A percentile compares a stretch with the other conserved stretches of the same genome.
These are phyloP conservation scores for Mucor circinelloides DNA, from an alignment of 371 early-diverging fungal genomes.

Conservation along the genomic window DNA sequence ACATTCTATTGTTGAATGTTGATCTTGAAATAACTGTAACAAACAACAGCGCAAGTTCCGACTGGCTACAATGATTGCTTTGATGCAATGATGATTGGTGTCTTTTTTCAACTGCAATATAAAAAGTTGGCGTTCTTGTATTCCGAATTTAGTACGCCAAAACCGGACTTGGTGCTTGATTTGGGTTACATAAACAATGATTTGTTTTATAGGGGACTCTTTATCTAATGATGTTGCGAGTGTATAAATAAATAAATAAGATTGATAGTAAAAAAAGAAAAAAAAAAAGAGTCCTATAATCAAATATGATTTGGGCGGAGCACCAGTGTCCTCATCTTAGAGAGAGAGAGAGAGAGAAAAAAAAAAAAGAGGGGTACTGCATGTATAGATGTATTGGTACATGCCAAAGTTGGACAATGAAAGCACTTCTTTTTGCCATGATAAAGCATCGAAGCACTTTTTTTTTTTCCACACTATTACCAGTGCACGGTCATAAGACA, in stretches of 20 bases:
- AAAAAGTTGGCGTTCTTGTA: not conserved
- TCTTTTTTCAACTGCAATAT: not conserved
- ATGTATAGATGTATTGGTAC: not conserved
- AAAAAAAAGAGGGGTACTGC: not conserved
- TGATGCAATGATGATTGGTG: not conserved
- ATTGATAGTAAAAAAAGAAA: not conserved
- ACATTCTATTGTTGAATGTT: slow-evolving; percentile 2
- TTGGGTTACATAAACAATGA: slow-evolving; percentile 5
- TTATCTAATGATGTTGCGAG: not conserved
- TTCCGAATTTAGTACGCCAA: not conserved
- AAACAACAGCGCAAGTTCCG: slow-evolving; percentile 1
- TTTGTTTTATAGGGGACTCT: not conserved
- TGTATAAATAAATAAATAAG: slow-evolving; percentile 1
- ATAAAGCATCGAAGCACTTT: slow-evolving; percentile 10
- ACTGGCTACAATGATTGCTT: not conserved
- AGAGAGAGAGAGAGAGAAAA: too few relatives aligned
- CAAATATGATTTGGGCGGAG: not conserved
- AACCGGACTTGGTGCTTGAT: slow-evolving; percentile 12
- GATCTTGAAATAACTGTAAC: not conserved
- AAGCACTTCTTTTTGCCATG: slow-evolving; percentile 1
- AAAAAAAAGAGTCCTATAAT: not conserved
- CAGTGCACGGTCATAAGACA: slow-evolving; percentile 9
- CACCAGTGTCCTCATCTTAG: not conserved
- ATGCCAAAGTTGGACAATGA: slow-evolving; percentile 2
- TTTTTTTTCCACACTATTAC: slow-evolving; percentile 3